These are phyloP conservation scores for Didymella segeticola DNA, from an alignment of 2,329 filamentous ascomycete species.

Conservation along the genomic window DNA sequence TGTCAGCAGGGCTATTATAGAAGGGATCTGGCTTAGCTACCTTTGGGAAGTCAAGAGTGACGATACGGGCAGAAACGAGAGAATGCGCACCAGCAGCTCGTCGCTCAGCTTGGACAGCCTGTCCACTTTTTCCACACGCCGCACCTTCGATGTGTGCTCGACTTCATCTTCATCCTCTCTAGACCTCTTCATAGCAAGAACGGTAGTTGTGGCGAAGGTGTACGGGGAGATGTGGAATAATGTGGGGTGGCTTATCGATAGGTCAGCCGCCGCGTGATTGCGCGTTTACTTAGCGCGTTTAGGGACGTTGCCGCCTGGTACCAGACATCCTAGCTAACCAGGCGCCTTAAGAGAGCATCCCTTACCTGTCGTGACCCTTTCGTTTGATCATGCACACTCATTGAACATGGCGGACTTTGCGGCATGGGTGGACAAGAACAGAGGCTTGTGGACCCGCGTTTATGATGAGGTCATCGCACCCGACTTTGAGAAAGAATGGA, in stretches of 20 bases:
- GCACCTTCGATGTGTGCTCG: constrained; percentile 54
- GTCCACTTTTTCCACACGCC: constrained; percentile 58
- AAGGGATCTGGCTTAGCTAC: constrained; percentile 46
- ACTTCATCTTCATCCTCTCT: constrained; percentile 38
- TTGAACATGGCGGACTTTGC: constrained; percentile 36
- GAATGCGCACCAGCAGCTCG: constrained; percentile 84
- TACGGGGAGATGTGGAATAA: constrained; percentile 10
- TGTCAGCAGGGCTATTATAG: constrained; percentile 7
- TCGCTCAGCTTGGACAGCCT: constrained; percentile 78
- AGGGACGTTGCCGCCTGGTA: constrained; percentile 15
- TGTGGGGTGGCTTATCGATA: constrained; percentile 28
- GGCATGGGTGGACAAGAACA: constrained; percentile 40
- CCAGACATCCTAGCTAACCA: constrained; percentile 13
- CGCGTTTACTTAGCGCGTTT: constrained; percentile 30
- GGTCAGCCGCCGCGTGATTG: constrained; percentile 26
- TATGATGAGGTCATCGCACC: constrained; percentile 45
- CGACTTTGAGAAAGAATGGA: constrained; percentile 43
- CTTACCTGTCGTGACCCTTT: neutral
- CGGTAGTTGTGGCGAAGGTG: constrained; percentile 16
- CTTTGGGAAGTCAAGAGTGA: constrained; percentile 71
- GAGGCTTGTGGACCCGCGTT: constrained; percentile 37
- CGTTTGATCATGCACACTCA: neutral
- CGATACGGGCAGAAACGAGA: constrained; percentile 75
- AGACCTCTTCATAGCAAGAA: constrained; percentile 47
- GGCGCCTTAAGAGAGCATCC: neutral